Base-by-base conservation (phyloP, 805 yeast genomes). In the Clavispora fructus region DNA sequence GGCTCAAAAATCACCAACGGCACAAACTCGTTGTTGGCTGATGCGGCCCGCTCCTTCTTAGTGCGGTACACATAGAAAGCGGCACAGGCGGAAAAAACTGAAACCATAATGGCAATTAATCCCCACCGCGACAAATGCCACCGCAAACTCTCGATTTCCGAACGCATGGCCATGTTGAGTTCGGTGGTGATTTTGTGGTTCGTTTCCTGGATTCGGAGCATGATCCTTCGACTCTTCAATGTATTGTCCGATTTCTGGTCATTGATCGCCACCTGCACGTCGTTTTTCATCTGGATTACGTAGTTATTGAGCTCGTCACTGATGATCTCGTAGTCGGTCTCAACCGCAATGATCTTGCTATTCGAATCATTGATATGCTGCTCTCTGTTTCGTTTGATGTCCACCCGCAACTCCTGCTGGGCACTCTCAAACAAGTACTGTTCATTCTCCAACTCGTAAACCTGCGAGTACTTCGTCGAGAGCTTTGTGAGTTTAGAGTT, bases 91-190 rank as follows among this genome's bases (percentile, higher is more conserved):
- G 80, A 72, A 45, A 80, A 77, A 1, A 87, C 87, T 51, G 85
- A 73, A 1, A 82, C 70, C 19, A 86, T 64, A 30, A 90, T 83
- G 1, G 94, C 87, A 39, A 87, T 72, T 30, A 94, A 69, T 9
- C 97, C 97, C 62, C 94, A 79, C 46, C 97, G 74, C 1, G 97
- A 90, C 39, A 92, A 80, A 59, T 88, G 89, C 99, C 99, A 92
- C 56, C 98, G 75, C 50, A 92, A 73, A 48, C 83, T 80, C 65
- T 92, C 99, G 47, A 89, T 87, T 46, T 89, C 94, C 0, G 94
- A 83, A 59, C 88, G 80, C 61, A 90, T 78, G 7, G 87, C 94
- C 30, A 94, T 82, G 50, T 83, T 80, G 54, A 94, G 75, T 54
- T 86, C 86, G 5, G 94, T 86, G 23, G 87, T 80, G 48, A 92